phyloP scores from a whole-genome alignment of 2,329 filamentous ascomycete genomes.

The Ploettnerulaceae sp. region DNA sequence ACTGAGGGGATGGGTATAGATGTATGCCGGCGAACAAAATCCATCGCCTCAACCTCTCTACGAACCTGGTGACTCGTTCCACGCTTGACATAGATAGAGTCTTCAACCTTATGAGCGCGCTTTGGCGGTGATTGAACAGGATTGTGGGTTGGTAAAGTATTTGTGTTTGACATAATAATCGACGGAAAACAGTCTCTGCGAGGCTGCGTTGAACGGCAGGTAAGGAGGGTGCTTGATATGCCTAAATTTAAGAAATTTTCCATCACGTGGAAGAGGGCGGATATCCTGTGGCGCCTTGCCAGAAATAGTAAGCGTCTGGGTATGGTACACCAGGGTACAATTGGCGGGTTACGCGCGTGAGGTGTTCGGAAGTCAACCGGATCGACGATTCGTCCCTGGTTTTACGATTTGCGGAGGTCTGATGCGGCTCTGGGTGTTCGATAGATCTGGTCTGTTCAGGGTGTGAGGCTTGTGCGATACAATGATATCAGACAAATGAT shows the following conservation, averaged over 20 bases:
- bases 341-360: constrained; percentile 27
- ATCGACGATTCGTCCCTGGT: constrained; percentile 33
- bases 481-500: too few species aligned
- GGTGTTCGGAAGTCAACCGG: constrained; percentile 32
- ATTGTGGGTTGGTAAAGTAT: too few species aligned
- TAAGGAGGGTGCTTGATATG: too few species aligned
- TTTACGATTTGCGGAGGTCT: constrained; percentile 25
- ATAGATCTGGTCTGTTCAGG: constrained; percentile 35
- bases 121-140: neutral
- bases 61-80: neutral
- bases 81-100: neutral
- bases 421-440: constrained; percentile 34
- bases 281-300: too few species aligned
- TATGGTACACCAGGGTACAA: too few species aligned
- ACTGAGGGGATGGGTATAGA: neutral
- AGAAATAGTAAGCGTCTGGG: too few species aligned
- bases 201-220: too few species aligned
- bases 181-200: too few species aligned
- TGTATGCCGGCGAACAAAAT: neutral
- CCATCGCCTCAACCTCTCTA: neutral
- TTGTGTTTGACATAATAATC: too few species aligned
- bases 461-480: too few species aligned
- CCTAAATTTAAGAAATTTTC: too few species aligned
- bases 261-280: too few species aligned
- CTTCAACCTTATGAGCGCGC: neutral